These are phyloP conservation scores for Wickerhamomyces bisporus DNA, from an alignment of 805 yeast genomes.

Conservation along the genomic window DNA sequence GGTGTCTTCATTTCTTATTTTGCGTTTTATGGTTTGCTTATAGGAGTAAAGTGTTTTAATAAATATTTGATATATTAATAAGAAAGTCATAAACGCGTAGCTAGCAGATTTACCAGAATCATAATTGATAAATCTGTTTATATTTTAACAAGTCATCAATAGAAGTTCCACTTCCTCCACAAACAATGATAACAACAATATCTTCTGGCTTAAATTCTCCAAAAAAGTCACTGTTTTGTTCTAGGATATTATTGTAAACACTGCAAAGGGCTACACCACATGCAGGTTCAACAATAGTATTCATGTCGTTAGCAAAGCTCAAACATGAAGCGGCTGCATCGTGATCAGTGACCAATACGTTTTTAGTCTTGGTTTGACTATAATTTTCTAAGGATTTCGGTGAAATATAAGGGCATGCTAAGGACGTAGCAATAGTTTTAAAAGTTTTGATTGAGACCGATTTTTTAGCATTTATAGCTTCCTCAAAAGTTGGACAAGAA, in stretches of 20 bases:
- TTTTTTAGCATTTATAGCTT: slow-evolving; percentile 41
- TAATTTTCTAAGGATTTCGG: slow-evolving; percentile 42
- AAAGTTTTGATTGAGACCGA: slow-evolving; percentile 38
- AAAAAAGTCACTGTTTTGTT: slow-evolving; percentile 27
- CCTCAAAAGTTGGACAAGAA: slow-evolving; percentile 56
- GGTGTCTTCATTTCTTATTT: not conserved
- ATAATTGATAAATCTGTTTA: slow-evolving; percentile 11
- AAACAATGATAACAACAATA: slow-evolving; percentile 49
- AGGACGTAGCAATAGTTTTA: slow-evolving; percentile 56
- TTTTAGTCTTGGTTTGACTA: slow-evolving; percentile 32
- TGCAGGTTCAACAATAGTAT: slow-evolving; percentile 60
- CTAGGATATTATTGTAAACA: slow-evolving; percentile 34
- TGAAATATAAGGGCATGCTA: slow-evolving; percentile 59
- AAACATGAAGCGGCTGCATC: slow-evolving; percentile 53
- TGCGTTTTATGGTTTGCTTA: too few relatives aligned
- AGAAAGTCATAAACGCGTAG: not conserved
- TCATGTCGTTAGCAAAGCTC: slow-evolving; percentile 44
- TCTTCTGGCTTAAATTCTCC: slow-evolving; percentile 31
- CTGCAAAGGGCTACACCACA: slow-evolving; percentile 66
- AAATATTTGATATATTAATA: not conserved
- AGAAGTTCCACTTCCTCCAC: slow-evolving; percentile 47
- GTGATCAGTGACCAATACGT: slow-evolving; percentile 44
- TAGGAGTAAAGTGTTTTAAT: too few relatives aligned
- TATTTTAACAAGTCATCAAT: slow-evolving; percentile 22
- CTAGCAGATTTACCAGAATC: not conserved